These are phyloP conservation scores for Tetrahymena borealis DNA, from an alignment of 73 alveolate genomes.

Conservation along the genomic window DNA sequence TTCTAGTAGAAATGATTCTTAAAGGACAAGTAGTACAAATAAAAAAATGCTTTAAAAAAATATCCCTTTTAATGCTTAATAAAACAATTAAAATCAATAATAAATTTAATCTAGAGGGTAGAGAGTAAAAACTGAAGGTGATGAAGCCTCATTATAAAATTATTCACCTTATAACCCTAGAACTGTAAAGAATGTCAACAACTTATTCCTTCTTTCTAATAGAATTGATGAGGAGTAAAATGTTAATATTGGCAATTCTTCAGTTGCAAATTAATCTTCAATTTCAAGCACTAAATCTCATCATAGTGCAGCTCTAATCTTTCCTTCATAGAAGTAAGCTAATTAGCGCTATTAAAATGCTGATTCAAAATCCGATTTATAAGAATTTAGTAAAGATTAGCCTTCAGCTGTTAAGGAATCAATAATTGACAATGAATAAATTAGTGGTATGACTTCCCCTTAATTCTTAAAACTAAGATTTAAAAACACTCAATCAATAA, in stretches of 20 bases:
- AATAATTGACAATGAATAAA: neutral
- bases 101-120: neutral
- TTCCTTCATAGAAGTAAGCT: neutral
- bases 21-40: neutral
- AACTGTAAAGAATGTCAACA: neutral
- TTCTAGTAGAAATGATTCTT: neutral
- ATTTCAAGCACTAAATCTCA: neutral
- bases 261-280: neutral
- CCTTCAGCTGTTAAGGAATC: neutral
- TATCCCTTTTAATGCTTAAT: neutral
- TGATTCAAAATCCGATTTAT: neutral
- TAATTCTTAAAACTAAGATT: neutral
- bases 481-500: neutral
- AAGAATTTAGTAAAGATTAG: neutral
- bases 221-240: neutral
- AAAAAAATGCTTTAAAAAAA: neutral
- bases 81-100: neutral
- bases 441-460: neutral
- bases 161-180: neutral
- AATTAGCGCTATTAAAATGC: neutral
- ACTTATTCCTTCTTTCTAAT: neutral
- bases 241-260: neutral
- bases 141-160: neutral
- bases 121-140: neutral
- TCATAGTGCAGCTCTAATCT: neutral